These are phyloP conservation scores for Cutaneotrichosporon cavernicola DNA, from an alignment of 1,284 basidiomycete genomes.

Conservation along the genomic window DNA sequence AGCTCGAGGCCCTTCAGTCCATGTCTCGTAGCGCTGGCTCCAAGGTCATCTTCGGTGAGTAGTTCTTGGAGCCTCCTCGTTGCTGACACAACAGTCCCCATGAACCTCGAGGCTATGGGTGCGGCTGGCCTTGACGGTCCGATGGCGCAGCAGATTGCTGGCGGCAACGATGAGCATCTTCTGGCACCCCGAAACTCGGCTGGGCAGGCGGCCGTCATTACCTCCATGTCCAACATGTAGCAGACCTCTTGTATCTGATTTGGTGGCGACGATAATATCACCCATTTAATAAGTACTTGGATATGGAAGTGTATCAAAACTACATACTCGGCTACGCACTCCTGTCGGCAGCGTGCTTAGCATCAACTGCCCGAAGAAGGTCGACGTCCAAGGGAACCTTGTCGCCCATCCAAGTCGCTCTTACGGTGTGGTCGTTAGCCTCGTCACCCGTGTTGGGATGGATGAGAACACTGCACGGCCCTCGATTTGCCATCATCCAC, in stretches of 20 bases:
- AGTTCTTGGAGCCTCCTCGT: neutral
- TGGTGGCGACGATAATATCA: neutral
- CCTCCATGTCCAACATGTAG: slow-evolving; percentile 10
- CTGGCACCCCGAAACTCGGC: slow-evolving; percentile 5
- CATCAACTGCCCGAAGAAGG: slow-evolving; percentile 28
- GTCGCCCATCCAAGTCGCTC: slow-evolving; percentile 67
- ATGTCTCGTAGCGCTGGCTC: slow-evolving; percentile 70
- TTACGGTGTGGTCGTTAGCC: slow-evolving; percentile 64
- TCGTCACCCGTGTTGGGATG: slow-evolving; percentile 69
- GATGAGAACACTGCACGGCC: slow-evolving; percentile 67
- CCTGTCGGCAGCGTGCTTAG: slow-evolving; percentile 25
- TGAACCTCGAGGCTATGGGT: slow-evolving; percentile 52
- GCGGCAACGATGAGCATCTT: slow-evolving; percentile 7
- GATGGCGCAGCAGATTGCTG: slow-evolving; percentile 43
- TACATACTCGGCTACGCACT: too few relatives aligned
- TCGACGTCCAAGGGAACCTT: slow-evolving; percentile 61
- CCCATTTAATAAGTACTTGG: too few relatives aligned
- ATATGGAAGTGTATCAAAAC: neutral
- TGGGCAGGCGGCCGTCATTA: slow-evolving; percentile 4
- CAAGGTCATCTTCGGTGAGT: slow-evolving; percentile 30
- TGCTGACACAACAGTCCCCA: slow-evolving; percentile 30
- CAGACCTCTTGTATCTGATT: neutral
- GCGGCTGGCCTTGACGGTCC: slow-evolving; percentile 33
- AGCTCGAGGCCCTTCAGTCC: slow-evolving; percentile 78
- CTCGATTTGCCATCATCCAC: slow-evolving; percentile 64